Evolutionary conservation across 2,329 filamentous ascomycete genomes (phyloP), one percentile per base, ranked within the genome.

Genomic region (Diaporthe sp.): DNA sequence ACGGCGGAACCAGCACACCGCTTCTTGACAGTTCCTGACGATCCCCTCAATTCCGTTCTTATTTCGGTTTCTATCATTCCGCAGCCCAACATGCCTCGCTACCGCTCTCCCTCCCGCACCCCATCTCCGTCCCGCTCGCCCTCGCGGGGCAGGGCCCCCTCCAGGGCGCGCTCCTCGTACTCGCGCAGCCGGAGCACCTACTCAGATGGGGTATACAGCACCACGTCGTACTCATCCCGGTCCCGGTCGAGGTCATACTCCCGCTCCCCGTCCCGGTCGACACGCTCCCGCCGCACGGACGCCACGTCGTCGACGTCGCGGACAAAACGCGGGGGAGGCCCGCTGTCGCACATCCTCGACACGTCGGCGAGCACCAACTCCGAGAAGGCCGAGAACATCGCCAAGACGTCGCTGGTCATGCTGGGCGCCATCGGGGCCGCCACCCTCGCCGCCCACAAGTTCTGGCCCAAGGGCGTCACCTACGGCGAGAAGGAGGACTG

Each of bases 401-500:
- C 83, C 71, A 84, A 84, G 77, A 79, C 81, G n/a, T 83, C 84
- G 10, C 78, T 85, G 22, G 57, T 84, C 28, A 84, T 86, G 71
- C 81, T 86, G 13, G 84, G 84, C 31, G 81, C 82, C 28, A 79
- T 86, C 53, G 84, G 82, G 1, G 84, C 83, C 44, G 83, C 83
- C 12, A 82, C 83, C 0, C 78, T 83, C 31, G 81, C 81, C 6
- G 83, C 82, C 2, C 81, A 85, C 78, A 84, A 82, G 77, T 82
- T 81, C 76, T 85, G 83, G 84, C 84, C 84, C 69, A 83, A 83
- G 74, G 84, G 84, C 15, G 78, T 82, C 37, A 77, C 80, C 0
- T 83, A 85, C 73, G 83, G 84, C 73, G 83, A 84, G 31, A 83
- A 83, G 75, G 84, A 85, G 74, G 81, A 82, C 31, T 85, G 83